Base-by-base conservation (phyloP, 495 filamentous ascomycete genomes). In the Aspergillus conjunctus region DNA sequence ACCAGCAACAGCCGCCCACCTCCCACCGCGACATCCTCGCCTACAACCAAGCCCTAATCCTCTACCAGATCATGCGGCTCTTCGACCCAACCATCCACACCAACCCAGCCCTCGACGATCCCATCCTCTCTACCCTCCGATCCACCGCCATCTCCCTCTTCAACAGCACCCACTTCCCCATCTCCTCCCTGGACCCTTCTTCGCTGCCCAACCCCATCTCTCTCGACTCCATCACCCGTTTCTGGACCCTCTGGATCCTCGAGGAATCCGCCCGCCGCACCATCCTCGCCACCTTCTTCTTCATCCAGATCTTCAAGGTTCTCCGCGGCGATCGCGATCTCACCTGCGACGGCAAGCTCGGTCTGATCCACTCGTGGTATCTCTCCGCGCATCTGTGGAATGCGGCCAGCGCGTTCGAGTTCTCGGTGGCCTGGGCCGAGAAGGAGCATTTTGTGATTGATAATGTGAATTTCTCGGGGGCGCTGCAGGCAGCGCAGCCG, bases 41-140 rank as follows among this genome's bases (percentile, higher is more conserved):
- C 7, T 66, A 64, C 45, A 54, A 71, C 20, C 70, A 77, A 33
- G 62, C 77, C 59, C 54, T 80, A 56, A 61, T 79, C 60, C 33
- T 74, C 43, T 66, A 73, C 49, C 62, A 69, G 56, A 75, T 85
- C 49, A 82, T 87, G 59, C 74, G 79, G 11, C 71, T 88, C 17
- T 85, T 85, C 61, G 83, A 86, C 63, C 81, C 80, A 30, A 79
- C 85, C 63, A 76, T 85, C 50, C 73, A 78, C 33, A 74, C 77
- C 48, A 75, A 78, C 7, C 71, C 74, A 2, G 64, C 77, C 21
- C 78, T 81, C 18, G 82, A 84, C 54, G 49, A 64, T 18, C 64
- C 77, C 17, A 79, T 39, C 41, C 39, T 82, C 17, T 67, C 76
- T 0, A 73, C 74, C 18, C 69, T 86, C 11, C 64, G 70, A 53